Evolutionary conservation across 805 yeast genomes (phyloP).

Genomic region (Wickerhamomyces alni): DNA sequence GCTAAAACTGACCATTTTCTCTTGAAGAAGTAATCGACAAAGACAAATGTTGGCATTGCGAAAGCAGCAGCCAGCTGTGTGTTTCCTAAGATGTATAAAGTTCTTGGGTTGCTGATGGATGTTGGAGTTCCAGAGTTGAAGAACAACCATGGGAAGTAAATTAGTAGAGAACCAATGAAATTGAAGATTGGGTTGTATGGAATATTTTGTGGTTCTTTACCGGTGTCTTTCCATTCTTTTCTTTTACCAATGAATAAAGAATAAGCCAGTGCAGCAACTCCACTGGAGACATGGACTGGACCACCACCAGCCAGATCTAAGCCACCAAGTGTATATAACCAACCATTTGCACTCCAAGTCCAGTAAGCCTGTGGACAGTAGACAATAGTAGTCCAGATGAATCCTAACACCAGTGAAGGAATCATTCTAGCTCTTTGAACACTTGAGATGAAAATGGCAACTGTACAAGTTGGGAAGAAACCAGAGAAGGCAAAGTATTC

Average conservation of each 20-base stretch:
- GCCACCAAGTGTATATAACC: slow-evolving; percentile 91
- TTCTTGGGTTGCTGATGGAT: slow-evolving; percentile 72
- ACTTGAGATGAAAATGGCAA: slow-evolving; percentile 81
- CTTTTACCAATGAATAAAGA: slow-evolving; percentile 76
- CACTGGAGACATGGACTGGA: slow-evolving; percentile 90
- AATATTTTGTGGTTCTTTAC: slow-evolving; percentile 57
- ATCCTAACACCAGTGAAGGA: slow-evolving; percentile 74
- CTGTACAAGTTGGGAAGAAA: slow-evolving; percentile 83
- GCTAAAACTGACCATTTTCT: slow-evolving; percentile 91
- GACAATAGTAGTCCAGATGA: slow-evolving; percentile 83
- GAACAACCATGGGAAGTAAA: slow-evolving; percentile 95
- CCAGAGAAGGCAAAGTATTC: slow-evolving; percentile 73
- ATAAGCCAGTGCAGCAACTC: slow-evolving; percentile 84
- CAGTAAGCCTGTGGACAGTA: slow-evolving; percentile 92
- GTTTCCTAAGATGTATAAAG: slow-evolving; percentile 85
- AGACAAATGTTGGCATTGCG: slow-evolving; percentile 84
- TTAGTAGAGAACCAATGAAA: slow-evolving; percentile 76
- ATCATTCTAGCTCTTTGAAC: slow-evolving; percentile 90
- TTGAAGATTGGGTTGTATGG: slow-evolving; percentile 94
- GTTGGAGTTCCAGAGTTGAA: slow-evolving; percentile 86
- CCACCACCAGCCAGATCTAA: slow-evolving; percentile 98
- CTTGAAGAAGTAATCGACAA: slow-evolving; percentile 78
- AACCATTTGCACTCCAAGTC: slow-evolving; percentile 92
- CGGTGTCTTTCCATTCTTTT: slow-evolving; percentile 34
- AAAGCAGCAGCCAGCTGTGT: slow-evolving; percentile 85